A percentile compares a stretch with the other conserved stretches of the same genome.
Evolutionary conservation across 139 green algal species (phyloP).

Genomic region (Zygnema cylindricum): DNA sequence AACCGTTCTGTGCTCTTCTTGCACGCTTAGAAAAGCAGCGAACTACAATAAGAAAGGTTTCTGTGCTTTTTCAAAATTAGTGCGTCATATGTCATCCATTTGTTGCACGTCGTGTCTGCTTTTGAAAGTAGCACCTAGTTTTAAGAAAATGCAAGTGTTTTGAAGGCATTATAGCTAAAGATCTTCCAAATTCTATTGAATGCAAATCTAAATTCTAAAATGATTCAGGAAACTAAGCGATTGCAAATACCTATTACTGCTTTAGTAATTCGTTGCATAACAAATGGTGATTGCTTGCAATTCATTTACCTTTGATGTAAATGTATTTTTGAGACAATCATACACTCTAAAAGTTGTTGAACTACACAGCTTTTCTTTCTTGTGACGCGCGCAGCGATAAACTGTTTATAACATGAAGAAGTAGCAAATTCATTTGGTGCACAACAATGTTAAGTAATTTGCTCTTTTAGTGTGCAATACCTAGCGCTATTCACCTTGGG

Average conservation of each 20-base stretch:
- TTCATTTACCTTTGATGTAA: constrained; percentile 49
- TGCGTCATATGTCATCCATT: not conserved
- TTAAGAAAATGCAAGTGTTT: constrained; percentile 47
- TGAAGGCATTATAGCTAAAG: constrained; percentile 11
- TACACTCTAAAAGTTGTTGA: constrained; percentile 1
- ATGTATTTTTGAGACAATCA: constrained; percentile 37
- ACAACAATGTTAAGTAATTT: no score
- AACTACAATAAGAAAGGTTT: not conserved
- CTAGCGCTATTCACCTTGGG: no score
- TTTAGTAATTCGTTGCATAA: constrained; percentile 39
- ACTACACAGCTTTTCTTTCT: no score
- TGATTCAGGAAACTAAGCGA: constrained; percentile 35
- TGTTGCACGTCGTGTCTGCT: not conserved
- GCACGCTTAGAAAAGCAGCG: no score
- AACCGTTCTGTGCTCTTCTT: no score
- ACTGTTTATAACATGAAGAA: no score
- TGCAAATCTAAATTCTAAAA: constrained; percentile 43
- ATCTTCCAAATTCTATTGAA: constrained; percentile 48
- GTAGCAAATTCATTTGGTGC: no score
- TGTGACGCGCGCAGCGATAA: no score
- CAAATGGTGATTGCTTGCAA: constrained; percentile 34
- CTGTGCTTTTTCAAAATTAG: not conserved
- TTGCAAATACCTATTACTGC: constrained; percentile 50
- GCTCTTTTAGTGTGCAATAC: no score
- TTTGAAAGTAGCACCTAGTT: constrained; percentile 32